These are phyloP conservation scores for Xerocomus spinulosus DNA, from an alignment of 768 basidiomycete species.

Conservation along the genomic window DNA sequence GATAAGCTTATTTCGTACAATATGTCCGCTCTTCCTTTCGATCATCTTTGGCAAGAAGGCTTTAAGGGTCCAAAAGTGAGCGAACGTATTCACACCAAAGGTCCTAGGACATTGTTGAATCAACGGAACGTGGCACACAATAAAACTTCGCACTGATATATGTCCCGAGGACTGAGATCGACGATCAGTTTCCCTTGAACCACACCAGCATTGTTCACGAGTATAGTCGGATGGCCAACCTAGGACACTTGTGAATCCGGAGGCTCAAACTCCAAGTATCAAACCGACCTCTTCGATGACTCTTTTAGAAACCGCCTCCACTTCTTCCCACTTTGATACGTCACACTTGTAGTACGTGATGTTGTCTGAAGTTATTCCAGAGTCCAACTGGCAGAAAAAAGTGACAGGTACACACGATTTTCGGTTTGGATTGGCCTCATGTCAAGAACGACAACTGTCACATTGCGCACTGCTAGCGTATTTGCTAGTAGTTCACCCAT, in stretches of 20 bases:
- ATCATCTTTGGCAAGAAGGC: slow-evolving; percentile 91
- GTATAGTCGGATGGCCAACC: slow-evolving; percentile 84
- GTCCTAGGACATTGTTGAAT: slow-evolving; percentile 48
- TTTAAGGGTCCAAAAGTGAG: slow-evolving; percentile 90
- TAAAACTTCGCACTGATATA: slow-evolving; percentile 80
- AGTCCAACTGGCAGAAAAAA: neutral
- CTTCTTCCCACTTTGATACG: slow-evolving; percentile 84
- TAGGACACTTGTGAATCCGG: slow-evolving; percentile 27
- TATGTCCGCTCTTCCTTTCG: slow-evolving; percentile 71
- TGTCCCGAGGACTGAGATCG: slow-evolving; percentile 72
- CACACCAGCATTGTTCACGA: slow-evolving; percentile 94
- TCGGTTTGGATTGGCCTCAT: slow-evolving; percentile 72
- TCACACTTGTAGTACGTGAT: slow-evolving; percentile 88
- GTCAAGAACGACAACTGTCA: slow-evolving; percentile 83
- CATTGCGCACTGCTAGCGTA: slow-evolving; percentile 77
- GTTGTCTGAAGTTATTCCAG: slow-evolving; percentile 48
- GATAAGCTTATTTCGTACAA: slow-evolving; percentile 48
- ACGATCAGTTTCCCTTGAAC: slow-evolving; percentile 85
- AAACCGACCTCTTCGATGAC: slow-evolving; percentile 69
- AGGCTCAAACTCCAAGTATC: neutral
- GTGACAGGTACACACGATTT: slow-evolving; percentile 50
- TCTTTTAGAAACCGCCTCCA: slow-evolving; percentile 66
- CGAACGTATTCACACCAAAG: slow-evolving; percentile 80
- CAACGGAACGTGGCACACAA: neutral
- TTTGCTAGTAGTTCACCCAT: slow-evolving; percentile 86